A percentile compares a stretch with the other conserved stretches of the same genome.
These are phyloP conservation scores for Hemerocallis citrina DNA, from an alignment of 106 monocot species.

Conservation along the genomic window DNA sequence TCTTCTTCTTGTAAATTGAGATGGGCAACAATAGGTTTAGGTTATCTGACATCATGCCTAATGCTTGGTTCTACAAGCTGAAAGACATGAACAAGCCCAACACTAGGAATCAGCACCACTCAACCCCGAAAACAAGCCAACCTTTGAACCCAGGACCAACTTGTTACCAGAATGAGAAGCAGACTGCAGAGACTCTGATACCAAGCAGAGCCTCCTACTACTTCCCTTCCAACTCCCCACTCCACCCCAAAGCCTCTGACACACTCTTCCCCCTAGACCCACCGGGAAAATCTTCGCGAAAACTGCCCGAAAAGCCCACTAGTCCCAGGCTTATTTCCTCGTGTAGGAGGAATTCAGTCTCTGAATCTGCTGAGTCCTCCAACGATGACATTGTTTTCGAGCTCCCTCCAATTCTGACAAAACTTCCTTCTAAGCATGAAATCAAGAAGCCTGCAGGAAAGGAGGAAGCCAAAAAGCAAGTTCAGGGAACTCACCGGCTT, in stretches of 20 bases:
- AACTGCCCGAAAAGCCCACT: slow-evolving; percentile 3
- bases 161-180: not conserved
- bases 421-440: not conserved
- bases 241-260: slow-evolving; percentile 17
- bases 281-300: slow-evolving; percentile 26
- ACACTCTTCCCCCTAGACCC: slow-evolving; percentile 18
- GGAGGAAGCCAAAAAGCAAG: not conserved
- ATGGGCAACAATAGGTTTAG: slow-evolving; percentile 70
- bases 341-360: too few species aligned
- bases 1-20: too few species aligned
- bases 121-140: not conserved
- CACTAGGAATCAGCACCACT: not conserved
- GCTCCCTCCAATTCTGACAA: slow-evolving; percentile 56
- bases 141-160: not conserved
- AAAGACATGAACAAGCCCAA: slow-evolving; percentile 32
- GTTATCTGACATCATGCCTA: slow-evolving; percentile 68
- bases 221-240: slow-evolving; percentile 29
- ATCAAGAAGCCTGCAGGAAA: not conserved
- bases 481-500: not conserved
- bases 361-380: slow-evolving; percentile 4
- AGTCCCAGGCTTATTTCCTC: not conserved
- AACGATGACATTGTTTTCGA: slow-evolving; percentile 15
- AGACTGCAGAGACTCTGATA: not conserved
- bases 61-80: slow-evolving; percentile 68
- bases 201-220: slow-evolving; percentile 65